A percentile compares a stretch with the other conserved stretches of the same genome.
Evolutionary conservation across 257 asterid species (phyloP).

Genomic region (Vinca minor): DNA sequence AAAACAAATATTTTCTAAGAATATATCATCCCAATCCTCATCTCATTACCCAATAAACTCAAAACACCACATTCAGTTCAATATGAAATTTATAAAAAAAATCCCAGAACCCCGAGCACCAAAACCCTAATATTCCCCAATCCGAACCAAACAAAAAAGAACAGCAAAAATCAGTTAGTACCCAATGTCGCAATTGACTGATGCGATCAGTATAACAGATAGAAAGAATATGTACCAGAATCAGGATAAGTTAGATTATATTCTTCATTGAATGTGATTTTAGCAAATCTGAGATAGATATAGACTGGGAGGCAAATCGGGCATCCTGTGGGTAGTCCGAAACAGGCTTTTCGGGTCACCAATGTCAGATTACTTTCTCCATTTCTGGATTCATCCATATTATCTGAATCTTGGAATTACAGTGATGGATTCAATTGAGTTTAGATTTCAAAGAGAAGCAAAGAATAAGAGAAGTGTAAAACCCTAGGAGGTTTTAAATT

Average conservation of each 20-base stretch:
- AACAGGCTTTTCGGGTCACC: constrained; percentile 59
- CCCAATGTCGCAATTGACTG: background rate
- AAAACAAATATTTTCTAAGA: too few species aligned
- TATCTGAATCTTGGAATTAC: background rate
- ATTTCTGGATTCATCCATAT: background rate
- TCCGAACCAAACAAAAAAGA: too few species aligned
- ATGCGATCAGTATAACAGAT: too few species aligned
- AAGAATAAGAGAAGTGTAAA: background rate
- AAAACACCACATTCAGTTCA: too few species aligned
- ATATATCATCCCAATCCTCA: too few species aligned
- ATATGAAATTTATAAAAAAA: too few species aligned
- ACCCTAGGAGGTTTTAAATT: constrained; percentile 7
- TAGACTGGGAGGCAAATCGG: constrained; percentile 73
- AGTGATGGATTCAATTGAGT: background rate
- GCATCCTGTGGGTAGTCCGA: constrained; percentile 89
- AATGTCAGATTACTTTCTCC: constrained; percentile 45
- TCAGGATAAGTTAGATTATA: constrained; percentile 67
- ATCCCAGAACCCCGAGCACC: too few species aligned
- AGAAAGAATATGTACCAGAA: constrained; percentile 47
- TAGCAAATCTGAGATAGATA: constrained; percentile 57
- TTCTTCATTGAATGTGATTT: constrained; percentile 47
- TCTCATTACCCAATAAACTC: too few species aligned
- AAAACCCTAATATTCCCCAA: too few species aligned
- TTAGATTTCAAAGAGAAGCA: background rate
- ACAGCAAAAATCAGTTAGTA: background rate